Conservation (phyloP, 495 filamentous ascomycete genomes). For the Annulohypoxylon stygium region DNA sequence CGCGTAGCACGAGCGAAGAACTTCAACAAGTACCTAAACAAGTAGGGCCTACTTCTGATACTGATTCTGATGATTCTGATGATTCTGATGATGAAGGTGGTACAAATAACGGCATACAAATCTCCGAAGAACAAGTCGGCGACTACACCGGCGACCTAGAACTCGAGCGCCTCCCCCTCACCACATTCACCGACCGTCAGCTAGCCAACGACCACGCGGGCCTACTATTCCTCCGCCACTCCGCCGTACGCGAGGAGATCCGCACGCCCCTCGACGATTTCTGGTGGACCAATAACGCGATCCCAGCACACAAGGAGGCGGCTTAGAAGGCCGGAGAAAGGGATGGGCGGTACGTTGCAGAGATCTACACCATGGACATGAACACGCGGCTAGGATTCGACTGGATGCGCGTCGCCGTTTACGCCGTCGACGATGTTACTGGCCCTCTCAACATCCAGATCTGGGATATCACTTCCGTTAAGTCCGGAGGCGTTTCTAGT, state of each 20-base stretch:
- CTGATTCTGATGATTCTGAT: too few relatives aligned
- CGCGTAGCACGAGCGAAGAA: background rate
- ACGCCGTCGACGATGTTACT: slow-evolving; percentile 26
- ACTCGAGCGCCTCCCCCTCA: slow-evolving; percentile 18
- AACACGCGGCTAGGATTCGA: slow-evolving; percentile 29
- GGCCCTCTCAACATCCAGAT: slow-evolving; percentile 32
- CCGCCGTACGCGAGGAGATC: slow-evolving; percentile 23
- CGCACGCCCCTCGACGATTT: slow-evolving; percentile 21
- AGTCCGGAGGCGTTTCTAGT: background rate
- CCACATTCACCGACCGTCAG: slow-evolving; percentile 25
- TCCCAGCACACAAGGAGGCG: slow-evolving; percentile 15
- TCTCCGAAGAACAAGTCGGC: slow-evolving; percentile 4
- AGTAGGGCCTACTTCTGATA: background rate
- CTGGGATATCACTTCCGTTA: background rate
- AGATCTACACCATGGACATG: slow-evolving; percentile 29
- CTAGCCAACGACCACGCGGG: slow-evolving; percentile 36
- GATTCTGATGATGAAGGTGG: background rate
- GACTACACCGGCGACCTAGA: slow-evolving; percentile 15
- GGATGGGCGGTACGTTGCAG: slow-evolving; percentile 12
- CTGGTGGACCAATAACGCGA: slow-evolving; percentile 28
- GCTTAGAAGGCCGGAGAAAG: background rate
- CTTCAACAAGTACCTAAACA: background rate
- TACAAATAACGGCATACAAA: too few relatives aligned
- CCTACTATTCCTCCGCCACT: slow-evolving; percentile 26
- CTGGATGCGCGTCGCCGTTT: slow-evolving; percentile 30